Conservation (phyloP, 805 yeast species). For the Kregervanrija delftensis region DNA sequence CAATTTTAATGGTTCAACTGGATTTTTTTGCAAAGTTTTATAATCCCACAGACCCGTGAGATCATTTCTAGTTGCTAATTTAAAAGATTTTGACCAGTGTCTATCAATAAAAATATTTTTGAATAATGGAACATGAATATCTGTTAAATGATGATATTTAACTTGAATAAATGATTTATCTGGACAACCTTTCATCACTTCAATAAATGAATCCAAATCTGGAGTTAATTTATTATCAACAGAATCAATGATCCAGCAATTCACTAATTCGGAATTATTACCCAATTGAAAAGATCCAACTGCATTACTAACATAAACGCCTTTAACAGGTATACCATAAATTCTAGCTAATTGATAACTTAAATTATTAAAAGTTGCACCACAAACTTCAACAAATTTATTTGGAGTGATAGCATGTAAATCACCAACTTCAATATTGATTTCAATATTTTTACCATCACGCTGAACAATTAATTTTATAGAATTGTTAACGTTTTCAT, state of each 20-base stretch:
- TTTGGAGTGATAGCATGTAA: conserved; percentile 79
- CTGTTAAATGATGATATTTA: conserved; percentile 70
- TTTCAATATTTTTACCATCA: conserved; percentile 55
- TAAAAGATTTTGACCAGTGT: conserved; percentile 74
- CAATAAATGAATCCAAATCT: conserved; percentile 67
- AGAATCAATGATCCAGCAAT: conserved; percentile 78
- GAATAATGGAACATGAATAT: conserved; percentile 66
- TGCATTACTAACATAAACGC: conserved; percentile 75
- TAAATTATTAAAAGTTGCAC: conserved; percentile 79
- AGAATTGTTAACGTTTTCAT: conserved; percentile 54
- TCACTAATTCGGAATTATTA: conserved; percentile 37
- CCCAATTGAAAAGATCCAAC: conserved; percentile 68
- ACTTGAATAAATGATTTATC: conserved; percentile 68
- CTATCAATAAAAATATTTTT: conserved; percentile 70
- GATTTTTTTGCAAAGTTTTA: conserved; percentile 47
- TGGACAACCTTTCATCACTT: conserved; percentile 71
- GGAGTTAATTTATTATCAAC: conserved; percentile 70
- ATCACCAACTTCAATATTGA: conserved; percentile 57
- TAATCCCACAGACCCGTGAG: conserved; percentile 52
- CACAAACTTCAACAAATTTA: conserved; percentile 74
- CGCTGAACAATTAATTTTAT: conserved; percentile 60
- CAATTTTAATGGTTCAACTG: conserved; percentile 47
- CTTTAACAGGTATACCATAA: conserved; percentile 76
- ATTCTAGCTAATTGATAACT: conserved; percentile 86
- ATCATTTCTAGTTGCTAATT: conserved; percentile 58